phyloP scores from a whole-genome alignment of 371 early-diverging fungal species.

The Lichtheimia ramosa region DNA sequence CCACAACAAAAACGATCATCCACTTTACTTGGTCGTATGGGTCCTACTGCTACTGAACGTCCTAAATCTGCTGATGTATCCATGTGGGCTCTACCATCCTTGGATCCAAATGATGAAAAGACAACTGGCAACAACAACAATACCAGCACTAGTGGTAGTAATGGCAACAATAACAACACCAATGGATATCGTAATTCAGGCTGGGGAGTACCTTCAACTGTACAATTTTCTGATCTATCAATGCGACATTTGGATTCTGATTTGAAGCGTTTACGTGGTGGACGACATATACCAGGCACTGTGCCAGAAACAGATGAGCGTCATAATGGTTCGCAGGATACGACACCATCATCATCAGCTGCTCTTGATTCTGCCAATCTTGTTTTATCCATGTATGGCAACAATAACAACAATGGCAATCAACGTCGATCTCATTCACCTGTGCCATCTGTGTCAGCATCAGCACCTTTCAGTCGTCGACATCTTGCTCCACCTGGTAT shows the following conservation, averaged over 20 bases:
- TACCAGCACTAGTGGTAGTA: constrained; percentile 10
- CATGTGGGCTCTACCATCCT: constrained; percentile 48
- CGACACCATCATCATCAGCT: constrained; percentile 1
- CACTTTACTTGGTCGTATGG: constrained; percentile 7
- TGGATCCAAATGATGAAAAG: constrained; percentile 8
- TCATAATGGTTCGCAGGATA: background rate
- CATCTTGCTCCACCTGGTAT: constrained; percentile 25
- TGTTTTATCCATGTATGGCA: constrained; percentile 12
- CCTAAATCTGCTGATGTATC: constrained; percentile 70
- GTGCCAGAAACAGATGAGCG: constrained; percentile 27
- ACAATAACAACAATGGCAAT: background rate
- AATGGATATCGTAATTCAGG: constrained; percentile 3
- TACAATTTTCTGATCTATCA: constrained; percentile 18
- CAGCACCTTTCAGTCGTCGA: constrained; percentile 20
- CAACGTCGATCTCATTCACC: constrained; percentile 10
- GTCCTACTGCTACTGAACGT: constrained; percentile 47
- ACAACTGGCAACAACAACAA: constrained; percentile 2
- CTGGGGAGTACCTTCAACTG: constrained; percentile 21
- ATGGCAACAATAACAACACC: constrained; percentile 9
- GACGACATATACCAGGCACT: constrained; percentile 45
- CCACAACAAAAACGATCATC: constrained; percentile 2
- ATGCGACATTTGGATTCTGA: constrained; percentile 18
- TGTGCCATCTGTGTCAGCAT: constrained; percentile 21
- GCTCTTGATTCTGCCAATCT: constrained; percentile 14
- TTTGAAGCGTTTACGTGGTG: constrained; percentile 28